Percentiles rank a stretch among this genome's conserved stretches.
Conservation (phyloP, 2,329 filamentous ascomycete genomes). For the Ophiostoma montium region DNA sequence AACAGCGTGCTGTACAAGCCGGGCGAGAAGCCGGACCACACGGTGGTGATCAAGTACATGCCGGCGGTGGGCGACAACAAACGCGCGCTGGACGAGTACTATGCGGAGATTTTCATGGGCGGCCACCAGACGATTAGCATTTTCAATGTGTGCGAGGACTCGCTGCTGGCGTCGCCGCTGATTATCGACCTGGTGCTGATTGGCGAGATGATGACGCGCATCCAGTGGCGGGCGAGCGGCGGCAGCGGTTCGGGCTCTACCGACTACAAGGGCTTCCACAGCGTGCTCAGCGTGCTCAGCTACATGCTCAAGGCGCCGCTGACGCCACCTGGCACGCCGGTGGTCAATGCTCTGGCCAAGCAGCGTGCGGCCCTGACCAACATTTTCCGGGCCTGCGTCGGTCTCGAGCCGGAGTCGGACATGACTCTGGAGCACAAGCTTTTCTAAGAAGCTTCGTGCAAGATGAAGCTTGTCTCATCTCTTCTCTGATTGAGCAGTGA, state of each 20-base stretch:
- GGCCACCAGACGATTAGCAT: conserved; percentile 96
- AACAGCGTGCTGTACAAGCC: conserved; percentile 82
- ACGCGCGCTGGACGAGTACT: conserved; percentile 97
- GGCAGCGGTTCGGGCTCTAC: conserved; percentile 34
- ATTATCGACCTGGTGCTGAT: conserved; percentile 94
- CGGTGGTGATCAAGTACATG: conserved; percentile 99
- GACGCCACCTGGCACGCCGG: conserved; percentile 86
- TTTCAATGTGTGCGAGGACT: conserved; percentile 99
- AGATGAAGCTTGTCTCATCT: too few species aligned
- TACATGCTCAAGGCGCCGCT: conserved; percentile 98
- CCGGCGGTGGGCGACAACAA: conserved; percentile 98
- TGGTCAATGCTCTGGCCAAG: conserved; percentile 91
- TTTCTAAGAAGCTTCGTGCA: too few species aligned
- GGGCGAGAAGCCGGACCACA: conserved; percentile 93
- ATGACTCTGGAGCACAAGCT: conserved; percentile 99
- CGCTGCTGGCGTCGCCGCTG: conserved; percentile 82
- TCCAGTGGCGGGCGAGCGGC: conserved; percentile 66
- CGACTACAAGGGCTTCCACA: conserved; percentile 90
- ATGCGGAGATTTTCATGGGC: conserved; percentile 97
- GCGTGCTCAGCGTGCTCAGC: conserved; percentile 88
- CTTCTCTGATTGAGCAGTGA: too few species aligned
- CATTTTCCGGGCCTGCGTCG: conserved; percentile 96
- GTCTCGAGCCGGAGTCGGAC: conserved; percentile 91
- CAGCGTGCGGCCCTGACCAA: conserved; percentile 90
- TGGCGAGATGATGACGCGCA: conserved; percentile 96